Conservation (phyloP, 768 basidiomycete genomes). For the Mycena vulgaris region DNA sequence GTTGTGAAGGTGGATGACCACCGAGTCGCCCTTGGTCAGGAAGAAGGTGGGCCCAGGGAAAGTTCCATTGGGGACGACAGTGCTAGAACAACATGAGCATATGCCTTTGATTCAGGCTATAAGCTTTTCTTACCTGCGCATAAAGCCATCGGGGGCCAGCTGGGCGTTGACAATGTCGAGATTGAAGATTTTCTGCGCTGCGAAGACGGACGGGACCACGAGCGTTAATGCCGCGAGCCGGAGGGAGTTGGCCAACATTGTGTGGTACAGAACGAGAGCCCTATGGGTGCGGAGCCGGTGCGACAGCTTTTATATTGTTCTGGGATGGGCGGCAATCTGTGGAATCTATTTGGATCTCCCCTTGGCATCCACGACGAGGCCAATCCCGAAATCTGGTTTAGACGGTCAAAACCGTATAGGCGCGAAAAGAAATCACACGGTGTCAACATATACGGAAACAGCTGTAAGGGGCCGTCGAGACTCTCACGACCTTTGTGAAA, state of each 20-base stretch:
- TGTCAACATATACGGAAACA: no score
- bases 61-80: conserved; percentile 46
- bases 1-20: conserved; percentile 49
- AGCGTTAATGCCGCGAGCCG: conserved; percentile 31
- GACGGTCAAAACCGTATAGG: no score
- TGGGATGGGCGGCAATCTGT: conserved; percentile 4
- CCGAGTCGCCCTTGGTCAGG: conserved; percentile 45
- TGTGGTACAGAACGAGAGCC: conserved; percentile 19
- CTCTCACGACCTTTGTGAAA: no score
- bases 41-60: conserved; percentile 48
- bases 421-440: no score
- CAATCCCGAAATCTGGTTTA: conserved; percentile 15
- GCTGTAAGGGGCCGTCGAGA: no score
- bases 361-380: conserved; percentile 7
- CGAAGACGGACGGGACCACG: conserved; percentile 30
- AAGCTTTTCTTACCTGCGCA: conserved; percentile 29
- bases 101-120: not conserved
- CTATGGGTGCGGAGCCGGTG: conserved; percentile 20
- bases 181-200: conserved; percentile 30
- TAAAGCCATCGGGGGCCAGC: conserved; percentile 40
- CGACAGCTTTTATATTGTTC: conserved; percentile 24
- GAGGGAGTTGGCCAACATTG: conserved; percentile 33
- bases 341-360: conserved; percentile 9
- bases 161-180: conserved; percentile 37
- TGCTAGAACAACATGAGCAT: conserved; percentile 32